Conservation (phyloP, 139 green algal species). For the Tetraselmis striata region DNA sequence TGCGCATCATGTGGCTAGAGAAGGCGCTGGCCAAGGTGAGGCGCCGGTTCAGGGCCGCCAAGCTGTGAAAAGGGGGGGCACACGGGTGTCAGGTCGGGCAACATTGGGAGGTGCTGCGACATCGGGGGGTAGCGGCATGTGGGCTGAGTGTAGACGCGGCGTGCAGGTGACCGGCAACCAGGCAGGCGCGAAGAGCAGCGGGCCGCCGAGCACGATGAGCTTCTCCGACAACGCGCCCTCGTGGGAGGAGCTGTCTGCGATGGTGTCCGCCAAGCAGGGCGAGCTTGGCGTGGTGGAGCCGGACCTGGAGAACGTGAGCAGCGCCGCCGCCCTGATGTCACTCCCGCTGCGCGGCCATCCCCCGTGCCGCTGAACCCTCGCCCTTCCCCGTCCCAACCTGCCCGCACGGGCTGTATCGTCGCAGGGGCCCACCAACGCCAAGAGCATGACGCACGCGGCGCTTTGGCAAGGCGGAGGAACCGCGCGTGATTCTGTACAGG, state of each 20-base stretch:
- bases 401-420: no score
- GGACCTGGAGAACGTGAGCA: conserved; percentile 30
- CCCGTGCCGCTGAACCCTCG: no score
- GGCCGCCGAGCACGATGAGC: background rate
- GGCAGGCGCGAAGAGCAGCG: background rate
- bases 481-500: conserved; percentile 59
- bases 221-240: conserved; percentile 58
- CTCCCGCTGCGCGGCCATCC: no score
- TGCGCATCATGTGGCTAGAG: background rate
- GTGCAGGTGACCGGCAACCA: background rate
- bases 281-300: conserved; percentile 10
- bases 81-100: no score
- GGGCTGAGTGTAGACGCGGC: no score
- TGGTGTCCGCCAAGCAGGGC: conserved; percentile 31
- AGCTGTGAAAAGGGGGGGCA: no score
- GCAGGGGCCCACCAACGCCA: conserved; percentile 54
- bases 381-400: no score
- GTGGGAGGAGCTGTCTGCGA: conserved; percentile 50
- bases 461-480: conserved; percentile 52
- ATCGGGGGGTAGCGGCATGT: no score
- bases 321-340: no score
- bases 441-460: conserved; percentile 57
- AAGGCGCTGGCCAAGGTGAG: background rate
- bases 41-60: no score
- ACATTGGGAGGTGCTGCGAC: no score